Base-by-base conservation (phyloP, 176 grass and related monocot genomes). In the Carex scoparia region DNA sequence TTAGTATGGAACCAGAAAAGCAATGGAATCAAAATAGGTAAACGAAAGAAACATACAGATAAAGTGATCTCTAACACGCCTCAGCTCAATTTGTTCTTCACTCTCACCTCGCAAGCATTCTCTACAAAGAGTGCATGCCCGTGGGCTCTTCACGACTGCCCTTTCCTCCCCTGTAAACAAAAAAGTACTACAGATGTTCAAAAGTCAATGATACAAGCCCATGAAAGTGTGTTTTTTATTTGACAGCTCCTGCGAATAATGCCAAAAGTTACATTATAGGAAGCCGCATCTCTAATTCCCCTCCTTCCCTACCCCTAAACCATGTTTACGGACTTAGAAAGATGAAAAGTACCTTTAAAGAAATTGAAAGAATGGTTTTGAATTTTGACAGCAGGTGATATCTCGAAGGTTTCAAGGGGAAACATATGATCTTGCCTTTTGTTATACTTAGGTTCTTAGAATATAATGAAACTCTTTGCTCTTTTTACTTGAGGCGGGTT, bases 11-110 rank as follows among this genome's bases (percentile, higher is more conserved):
- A 77, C 48, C 48, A 77, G 4, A 77, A 55, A 33, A 27, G 10
- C 19, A 31, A 33, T 16, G 48, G 49, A 12, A 77, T 31, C 73
- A 16, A 56, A 77, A 27, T 16, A 77, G 28, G 73, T 15, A 77
- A 77, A 77, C 6, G 5, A 55, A 33, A 77, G 49, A 77, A 48
- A 90, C 92, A 91, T 93, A 98, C 95, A 94, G 67, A 98, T 98
- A 82, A 98, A 94, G 61, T 98, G 95, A 83, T 98, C 89, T 84
- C 89, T 93, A 15, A 93, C 91, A 31, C 91, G 92, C 28, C 89
- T 69, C 33, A 98, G 79, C 80, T 94, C 75, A 1, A 98, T 73
- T 46, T 89, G 5, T 23, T 93, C 64, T 55, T 35, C 92, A 0
- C 0, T 56, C 7, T 9, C 40, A 51, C 84, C 85, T 53, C 85